Percentiles rank a stretch among this genome's conserved stretches.
phyloP scores from a whole-genome alignment of 441 rosid species.

The Corymbia citriodora region DNA sequence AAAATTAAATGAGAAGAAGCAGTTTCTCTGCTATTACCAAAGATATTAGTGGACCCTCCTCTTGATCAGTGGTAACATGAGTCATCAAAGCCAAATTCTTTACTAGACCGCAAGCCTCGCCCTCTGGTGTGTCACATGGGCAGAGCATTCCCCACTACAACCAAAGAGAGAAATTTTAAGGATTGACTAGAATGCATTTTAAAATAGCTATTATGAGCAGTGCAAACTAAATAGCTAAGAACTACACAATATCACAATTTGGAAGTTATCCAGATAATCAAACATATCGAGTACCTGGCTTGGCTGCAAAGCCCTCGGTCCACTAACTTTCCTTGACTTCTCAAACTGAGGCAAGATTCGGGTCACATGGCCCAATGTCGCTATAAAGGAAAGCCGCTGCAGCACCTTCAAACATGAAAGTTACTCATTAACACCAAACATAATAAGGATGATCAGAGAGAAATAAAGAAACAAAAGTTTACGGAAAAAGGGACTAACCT shows the following conservation, averaged over 20 bases:
- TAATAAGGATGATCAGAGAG: background rate
- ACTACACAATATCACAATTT: background rate
- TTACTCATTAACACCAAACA: slow-evolving; percentile 5
- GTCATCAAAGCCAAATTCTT: slow-evolving; percentile 99
- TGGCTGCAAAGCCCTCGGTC: slow-evolving; percentile 99
- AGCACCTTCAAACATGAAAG: slow-evolving; percentile 47
- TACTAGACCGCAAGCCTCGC: slow-evolving; percentile 96
- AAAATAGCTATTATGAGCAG: background rate
- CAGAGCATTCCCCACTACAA: slow-evolving; percentile 99
- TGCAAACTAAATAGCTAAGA: background rate
- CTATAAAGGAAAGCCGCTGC: slow-evolving; percentile 76
- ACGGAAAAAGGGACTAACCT: slow-evolving; percentile 38
- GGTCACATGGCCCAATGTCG: slow-evolving; percentile 79
- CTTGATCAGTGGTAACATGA: slow-evolving; percentile 97
- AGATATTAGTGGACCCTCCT: slow-evolving; percentile 80
- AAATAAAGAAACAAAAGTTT: slow-evolving; percentile 1
- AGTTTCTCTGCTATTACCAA: slow-evolving; percentile 37
- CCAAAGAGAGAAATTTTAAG: background rate
- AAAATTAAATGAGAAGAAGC: background rate
- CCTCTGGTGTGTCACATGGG: slow-evolving; percentile 99
- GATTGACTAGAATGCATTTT: background rate
- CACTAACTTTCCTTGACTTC: slow-evolving; percentile 99
- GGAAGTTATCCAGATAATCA: background rate
- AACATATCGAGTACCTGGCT: slow-evolving; percentile 64
- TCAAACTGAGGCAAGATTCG: slow-evolving; percentile 86